These are phyloP conservation scores for Luffa aegyptiaca DNA, from an alignment of 306 rosid genomes.

Conservation along the genomic window DNA sequence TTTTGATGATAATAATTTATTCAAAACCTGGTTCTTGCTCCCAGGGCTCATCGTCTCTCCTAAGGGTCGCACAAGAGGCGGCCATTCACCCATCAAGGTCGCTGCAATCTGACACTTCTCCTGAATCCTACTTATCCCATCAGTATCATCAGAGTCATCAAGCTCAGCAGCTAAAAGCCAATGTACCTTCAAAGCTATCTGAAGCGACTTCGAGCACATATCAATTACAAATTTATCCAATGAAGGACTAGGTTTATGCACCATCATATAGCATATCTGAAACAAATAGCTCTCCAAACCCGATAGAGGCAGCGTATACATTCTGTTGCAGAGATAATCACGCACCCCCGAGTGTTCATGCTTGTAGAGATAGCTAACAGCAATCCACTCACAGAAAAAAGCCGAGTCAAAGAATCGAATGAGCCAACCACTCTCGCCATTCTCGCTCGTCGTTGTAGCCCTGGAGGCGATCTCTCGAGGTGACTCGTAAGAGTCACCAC, in stretches of 20 bases:
- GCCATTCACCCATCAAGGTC: conserved; percentile 91
- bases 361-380: conserved; percentile 91
- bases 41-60: conserved; percentile 34
- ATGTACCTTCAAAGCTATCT: conserved; percentile 92
- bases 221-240: conserved; percentile 95
- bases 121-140: conserved; percentile 80
- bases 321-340: conserved; percentile 84
- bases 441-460: conserved; percentile 39
- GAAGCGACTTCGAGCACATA: conserved; percentile 73
- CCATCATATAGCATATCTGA: conserved; percentile 94
- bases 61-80: conserved; percentile 43
- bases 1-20: conserved; percentile 60
- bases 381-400: conserved; percentile 97
- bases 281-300: conserved; percentile 93
- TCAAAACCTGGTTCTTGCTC: conserved; percentile 68
- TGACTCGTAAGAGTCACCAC: conserved; percentile 42
- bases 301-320: conserved; percentile 88
- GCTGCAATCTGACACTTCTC: conserved; percentile 88
- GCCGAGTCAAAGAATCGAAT: conserved; percentile 94
- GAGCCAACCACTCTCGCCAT: conserved; percentile 97
- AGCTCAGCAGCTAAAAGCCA: conserved; percentile 89
- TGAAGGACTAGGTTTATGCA: conserved; percentile 89
- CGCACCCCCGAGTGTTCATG: conserved; percentile 94
- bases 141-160: conserved; percentile 86
- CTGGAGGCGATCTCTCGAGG: conserved; percentile 76